These are phyloP conservation scores for Russula sp. DNA, from an alignment of 768 basidiomycete species.

Conservation along the genomic window DNA sequence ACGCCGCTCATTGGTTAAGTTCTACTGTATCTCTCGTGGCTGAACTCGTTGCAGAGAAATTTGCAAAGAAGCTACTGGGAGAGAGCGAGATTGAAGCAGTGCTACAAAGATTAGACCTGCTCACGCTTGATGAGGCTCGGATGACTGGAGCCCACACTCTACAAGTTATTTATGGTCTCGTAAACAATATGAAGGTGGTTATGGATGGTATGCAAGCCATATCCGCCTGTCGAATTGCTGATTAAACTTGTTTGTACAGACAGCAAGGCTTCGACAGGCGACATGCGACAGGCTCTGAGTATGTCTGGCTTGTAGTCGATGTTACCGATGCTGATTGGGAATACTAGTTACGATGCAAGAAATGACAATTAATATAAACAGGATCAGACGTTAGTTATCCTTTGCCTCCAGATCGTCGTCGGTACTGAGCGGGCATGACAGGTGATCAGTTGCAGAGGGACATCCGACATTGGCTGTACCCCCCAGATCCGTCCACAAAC, in stretches of 20 bases:
- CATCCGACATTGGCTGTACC: background rate
- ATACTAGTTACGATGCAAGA: background rate
- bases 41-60: background rate
- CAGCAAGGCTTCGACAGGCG: background rate
- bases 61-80: background rate
- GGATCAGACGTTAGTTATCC: background rate
- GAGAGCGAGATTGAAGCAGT: background rate
- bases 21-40: background rate
- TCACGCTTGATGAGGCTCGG: background rate
- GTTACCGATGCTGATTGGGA: background rate
- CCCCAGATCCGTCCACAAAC: background rate
- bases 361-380: background rate
- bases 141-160: background rate
- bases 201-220: background rate
- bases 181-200: background rate
- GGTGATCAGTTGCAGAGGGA: background rate
- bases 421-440: background rate
- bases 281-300: background rate
- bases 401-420: background rate
- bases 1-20: background rate
- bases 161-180: background rate
- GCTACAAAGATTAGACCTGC: background rate
- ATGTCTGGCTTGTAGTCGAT: background rate
- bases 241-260: background rate
- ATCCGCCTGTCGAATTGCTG: too few relatives aligned